phyloP scores from a whole-genome alignment of 2,329 filamentous ascomycete genomes.

The Coniochaeta ligniaria region DNA sequence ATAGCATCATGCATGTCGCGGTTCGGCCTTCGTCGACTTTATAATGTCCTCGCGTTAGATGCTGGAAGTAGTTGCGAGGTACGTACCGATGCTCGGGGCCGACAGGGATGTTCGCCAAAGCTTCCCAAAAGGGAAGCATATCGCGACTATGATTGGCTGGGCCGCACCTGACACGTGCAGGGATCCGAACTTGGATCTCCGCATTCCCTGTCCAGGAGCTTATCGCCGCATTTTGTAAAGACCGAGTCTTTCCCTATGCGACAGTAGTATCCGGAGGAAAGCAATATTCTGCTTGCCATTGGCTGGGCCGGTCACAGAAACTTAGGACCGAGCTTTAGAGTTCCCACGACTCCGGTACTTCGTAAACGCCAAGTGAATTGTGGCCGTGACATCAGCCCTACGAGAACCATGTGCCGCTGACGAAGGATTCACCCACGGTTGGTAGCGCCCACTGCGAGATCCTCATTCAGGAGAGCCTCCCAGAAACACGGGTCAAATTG shows the following conservation, averaged over 20 bases:
- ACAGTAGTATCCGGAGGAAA: not conserved
- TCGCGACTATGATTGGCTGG: not conserved
- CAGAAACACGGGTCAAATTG: not conserved
- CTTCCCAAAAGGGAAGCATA: not conserved
- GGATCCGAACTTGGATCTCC: not conserved
- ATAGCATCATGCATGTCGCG: not conserved
- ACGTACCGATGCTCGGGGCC: not conserved
- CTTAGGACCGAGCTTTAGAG: not conserved
- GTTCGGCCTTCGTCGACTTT: not conserved
- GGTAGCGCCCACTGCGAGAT: not conserved
- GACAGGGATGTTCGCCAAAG: not conserved
- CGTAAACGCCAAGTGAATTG: not conserved
- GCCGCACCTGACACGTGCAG: not conserved
- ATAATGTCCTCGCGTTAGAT: not conserved
- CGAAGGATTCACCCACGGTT: not conserved
- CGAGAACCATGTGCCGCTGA: not conserved
- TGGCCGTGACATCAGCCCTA: not conserved
- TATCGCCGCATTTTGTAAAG: not conserved
- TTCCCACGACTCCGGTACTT: not conserved
- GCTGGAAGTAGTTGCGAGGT: not conserved
- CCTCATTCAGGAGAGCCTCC: not conserved
- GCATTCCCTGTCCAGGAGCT: not conserved
- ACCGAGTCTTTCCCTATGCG: not conserved
- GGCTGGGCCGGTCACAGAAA: not conserved
- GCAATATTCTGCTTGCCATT: not conserved